A percentile compares a stretch with the other conserved stretches of the same genome.
Conservation (phyloP, 352 stramenopile genomes). For the Globisporangium irregulare region DNA sequence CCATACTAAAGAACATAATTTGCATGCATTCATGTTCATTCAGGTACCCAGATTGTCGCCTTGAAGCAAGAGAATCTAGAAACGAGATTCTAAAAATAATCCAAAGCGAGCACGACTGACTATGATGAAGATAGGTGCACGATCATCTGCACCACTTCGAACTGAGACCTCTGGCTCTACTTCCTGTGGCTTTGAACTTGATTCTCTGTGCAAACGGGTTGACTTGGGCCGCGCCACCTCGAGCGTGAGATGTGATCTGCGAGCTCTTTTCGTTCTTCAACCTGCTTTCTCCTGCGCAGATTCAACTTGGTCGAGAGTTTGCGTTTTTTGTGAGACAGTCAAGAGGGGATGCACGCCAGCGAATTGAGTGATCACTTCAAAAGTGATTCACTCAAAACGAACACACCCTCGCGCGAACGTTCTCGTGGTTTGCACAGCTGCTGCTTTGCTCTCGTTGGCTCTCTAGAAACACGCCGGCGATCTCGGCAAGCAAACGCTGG, state of each 20-base stretch:
- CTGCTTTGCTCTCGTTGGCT: neutral
- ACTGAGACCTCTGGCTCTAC: neutral
- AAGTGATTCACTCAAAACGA: neutral
- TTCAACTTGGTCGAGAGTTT: conserved; percentile 1
- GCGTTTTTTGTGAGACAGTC: neutral
- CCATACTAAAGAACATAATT: neutral
- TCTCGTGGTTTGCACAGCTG: neutral
- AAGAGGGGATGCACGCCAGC: neutral
- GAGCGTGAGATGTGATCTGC: neutral
- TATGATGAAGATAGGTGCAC: neutral
- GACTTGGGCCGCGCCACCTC: too few relatives aligned
- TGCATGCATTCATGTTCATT: neutral
- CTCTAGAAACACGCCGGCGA: neutral
- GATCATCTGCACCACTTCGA: neutral
- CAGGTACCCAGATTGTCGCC: neutral
- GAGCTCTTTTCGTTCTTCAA: neutral
- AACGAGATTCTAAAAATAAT: neutral
- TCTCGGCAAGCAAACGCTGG: neutral
- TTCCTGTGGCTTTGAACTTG: neutral
- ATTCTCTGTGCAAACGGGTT: neutral
- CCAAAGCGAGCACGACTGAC: neutral
- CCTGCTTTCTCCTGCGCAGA: neutral
- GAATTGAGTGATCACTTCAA: neutral
- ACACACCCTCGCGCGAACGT: neutral
- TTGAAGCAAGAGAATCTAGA: neutral